Conservation (phyloP, 176 grass and related monocot genomes). For the Eleusine coracana region DNA sequence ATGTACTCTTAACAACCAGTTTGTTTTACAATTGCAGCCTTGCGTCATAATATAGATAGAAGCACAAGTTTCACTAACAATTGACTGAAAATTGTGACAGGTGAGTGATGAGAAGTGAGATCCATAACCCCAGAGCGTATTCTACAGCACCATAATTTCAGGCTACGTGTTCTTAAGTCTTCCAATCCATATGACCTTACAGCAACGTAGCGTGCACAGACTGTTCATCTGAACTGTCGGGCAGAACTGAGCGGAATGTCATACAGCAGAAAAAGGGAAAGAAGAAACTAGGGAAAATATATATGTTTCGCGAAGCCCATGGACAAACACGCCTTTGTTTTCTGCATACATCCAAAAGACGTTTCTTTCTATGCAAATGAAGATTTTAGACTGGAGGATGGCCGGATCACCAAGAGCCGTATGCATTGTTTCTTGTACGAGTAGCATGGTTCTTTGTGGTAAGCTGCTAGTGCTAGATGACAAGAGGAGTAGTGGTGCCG, state of each 20-base stretch:
- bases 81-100: no score
- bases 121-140: no score
- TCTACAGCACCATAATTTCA: no score
- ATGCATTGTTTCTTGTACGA: neutral
- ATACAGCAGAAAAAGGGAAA: neutral
- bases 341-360: neutral
- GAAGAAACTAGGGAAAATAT: neutral
- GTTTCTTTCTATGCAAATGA: constrained; percentile 9
- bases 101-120: no score
- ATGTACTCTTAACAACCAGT: no score
- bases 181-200: no score
- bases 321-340: neutral
- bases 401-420: no score
- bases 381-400: no score
- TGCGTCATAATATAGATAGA: no score
- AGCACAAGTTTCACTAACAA: no score
- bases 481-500: neutral
- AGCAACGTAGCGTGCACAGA: neutral
- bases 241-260: neutral
- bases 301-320: neutral
- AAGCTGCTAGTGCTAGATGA: neutral
- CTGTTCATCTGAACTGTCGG: neutral
- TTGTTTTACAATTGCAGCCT: no score
- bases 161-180: no score
- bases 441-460: neutral